Base-by-base conservation (phyloP, 2,329 filamentous ascomycete species). In the Teratosphaeria destructans region DNA sequence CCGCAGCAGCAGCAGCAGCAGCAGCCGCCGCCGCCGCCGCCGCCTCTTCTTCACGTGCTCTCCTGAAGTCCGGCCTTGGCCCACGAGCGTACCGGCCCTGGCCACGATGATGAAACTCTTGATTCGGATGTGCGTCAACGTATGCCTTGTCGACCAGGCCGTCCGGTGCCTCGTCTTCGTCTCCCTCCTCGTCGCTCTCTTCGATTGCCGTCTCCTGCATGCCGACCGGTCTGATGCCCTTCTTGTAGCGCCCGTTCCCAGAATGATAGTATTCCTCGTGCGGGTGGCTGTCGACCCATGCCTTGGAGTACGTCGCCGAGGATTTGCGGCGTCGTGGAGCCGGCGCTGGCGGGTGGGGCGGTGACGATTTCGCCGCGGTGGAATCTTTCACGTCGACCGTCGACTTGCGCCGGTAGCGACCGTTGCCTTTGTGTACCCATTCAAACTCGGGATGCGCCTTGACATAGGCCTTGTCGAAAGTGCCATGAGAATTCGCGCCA, bases 371-470 rank as follows among this genome's bases (percentile, higher is more conserved):
- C 58, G 29, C 53, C 56, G 27, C 60, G 61, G 29, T 11, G 5
- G 57, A 5, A 26, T 39, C 32, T 5, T 61, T 53, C 26, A 49
- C 27, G 3, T 60, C 47, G 52, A 52, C 59, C 12, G 58, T 56
- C 10, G 14, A 27, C 39, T 59, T 60, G 52, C 60, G 69, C 19
- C 66, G 57, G 57, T 70, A 72, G 52, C 70, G 66, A 27, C 69
- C 70, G 61, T 70, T 68, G 43, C 70, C 70, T 47, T 68, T 67
- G 60, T 71, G 69, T 27, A 70, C 62, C 66, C 67, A 72, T 49
- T 66, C 62, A 52, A 69, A 61, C 49, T 69, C 64, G 14, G 69
- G 69, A 62, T 72, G 68, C 26, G 64, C 56, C 10, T 66, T 59
- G 29, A 62, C 66, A 61, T 71, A 68, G 10, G 63, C 63, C 54